Conservation (phyloP, 139 green algal genomes). For the Tetraselmis chui region DNA sequence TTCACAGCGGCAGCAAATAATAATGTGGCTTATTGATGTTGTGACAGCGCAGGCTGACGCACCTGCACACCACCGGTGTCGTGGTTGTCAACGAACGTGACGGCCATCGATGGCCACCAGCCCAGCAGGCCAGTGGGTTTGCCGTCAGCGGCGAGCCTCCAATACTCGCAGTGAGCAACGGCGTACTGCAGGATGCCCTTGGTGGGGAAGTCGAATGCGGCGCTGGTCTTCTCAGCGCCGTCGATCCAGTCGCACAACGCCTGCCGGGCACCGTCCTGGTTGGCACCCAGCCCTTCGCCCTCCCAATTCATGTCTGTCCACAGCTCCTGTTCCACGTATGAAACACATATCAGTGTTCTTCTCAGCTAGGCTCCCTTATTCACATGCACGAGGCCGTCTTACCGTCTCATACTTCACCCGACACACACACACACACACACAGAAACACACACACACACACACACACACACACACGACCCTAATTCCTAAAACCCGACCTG, state of each 20-base stretch:
- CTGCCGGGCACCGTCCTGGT: slow-evolving; percentile 39
- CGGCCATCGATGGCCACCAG: slow-evolving; percentile 43
- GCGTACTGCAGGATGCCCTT: slow-evolving; percentile 49
- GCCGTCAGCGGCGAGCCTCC: slow-evolving; percentile 33
- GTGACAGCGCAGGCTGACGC: too few relatives aligned
- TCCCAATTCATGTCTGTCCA: slow-evolving; percentile 13
- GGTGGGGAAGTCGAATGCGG: slow-evolving; percentile 26
- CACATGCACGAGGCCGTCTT: slow-evolving; percentile 4
- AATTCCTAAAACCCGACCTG: too few relatives aligned
- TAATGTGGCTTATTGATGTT: too few relatives aligned
- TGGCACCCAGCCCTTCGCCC: slow-evolving; percentile 32
- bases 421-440: too few relatives aligned
- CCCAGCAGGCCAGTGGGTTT: slow-evolving; percentile 24
- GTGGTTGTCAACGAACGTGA: slow-evolving; percentile 85
- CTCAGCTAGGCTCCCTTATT: background rate
- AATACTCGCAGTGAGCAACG: slow-evolving; percentile 37
- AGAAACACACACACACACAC: too few relatives aligned
- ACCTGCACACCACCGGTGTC: slow-evolving; percentile 47
- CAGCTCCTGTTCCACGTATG: background rate
- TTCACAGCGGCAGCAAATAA: too few relatives aligned
- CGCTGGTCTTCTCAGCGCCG: background rate
- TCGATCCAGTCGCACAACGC: slow-evolving; percentile 15
- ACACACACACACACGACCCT: too few relatives aligned
- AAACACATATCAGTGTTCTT: background rate
- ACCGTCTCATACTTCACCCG: background rate